These are phyloP conservation scores for Porcisia hertigi DNA, from an alignment of 208 protist genomes.

Conservation along the genomic window DNA sequence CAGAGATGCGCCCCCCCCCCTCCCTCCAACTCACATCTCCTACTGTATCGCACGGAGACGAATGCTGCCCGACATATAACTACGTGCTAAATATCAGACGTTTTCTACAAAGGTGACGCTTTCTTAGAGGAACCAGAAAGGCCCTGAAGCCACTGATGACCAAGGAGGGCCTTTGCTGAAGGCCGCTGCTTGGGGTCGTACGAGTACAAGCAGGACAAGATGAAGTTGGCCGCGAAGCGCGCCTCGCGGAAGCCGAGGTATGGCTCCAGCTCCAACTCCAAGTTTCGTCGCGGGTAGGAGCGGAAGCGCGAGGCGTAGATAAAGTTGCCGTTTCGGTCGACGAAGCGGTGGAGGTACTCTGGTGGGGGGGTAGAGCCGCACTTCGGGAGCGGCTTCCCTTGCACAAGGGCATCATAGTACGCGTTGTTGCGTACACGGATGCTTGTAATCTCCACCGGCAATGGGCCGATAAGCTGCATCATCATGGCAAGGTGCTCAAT, in stretches of 20 bases:
- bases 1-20: background rate
- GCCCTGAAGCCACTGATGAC: conserved; percentile 56
- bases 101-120: background rate
- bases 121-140: conserved; percentile 10
- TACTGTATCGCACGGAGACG: background rate
- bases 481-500: conserved; percentile 84
- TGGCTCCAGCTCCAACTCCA: conserved; percentile 56
- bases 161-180: conserved; percentile 52
- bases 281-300: conserved; percentile 39
- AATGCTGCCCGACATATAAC: background rate
- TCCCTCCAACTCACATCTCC: background rate
- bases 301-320: conserved; percentile 58
- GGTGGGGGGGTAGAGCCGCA: conserved; percentile 29
- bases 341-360: conserved; percentile 64
- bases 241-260: conserved; percentile 41
- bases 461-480: conserved; percentile 77
- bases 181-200: conserved; percentile 72
- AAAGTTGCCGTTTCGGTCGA: conserved; percentile 59
- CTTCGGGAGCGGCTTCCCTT: conserved; percentile 6
- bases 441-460: conserved; percentile 54
- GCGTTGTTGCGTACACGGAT: conserved; percentile 43
- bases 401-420: conserved; percentile 34
- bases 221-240: conserved; percentile 50
- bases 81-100: background rate
- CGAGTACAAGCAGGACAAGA: conserved; percentile 54